Evolutionary conservation across 106 monocot genomes (phyloP), one percentile per base, ranked within the genome.

Genomic region (Allium sativum): DNA sequence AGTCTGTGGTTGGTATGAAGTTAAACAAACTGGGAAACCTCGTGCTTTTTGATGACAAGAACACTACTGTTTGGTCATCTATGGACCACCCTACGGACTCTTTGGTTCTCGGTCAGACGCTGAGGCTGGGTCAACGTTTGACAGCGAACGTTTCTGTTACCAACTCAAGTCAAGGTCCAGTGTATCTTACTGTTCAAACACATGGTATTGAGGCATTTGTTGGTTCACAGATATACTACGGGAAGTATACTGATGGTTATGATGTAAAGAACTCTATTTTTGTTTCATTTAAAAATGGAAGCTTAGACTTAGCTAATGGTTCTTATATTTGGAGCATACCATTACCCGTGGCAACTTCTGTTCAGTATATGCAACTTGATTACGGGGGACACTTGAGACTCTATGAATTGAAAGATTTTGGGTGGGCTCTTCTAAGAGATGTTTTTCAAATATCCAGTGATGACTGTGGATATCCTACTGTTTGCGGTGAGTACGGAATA

Each of bases 181-280:
- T n/a, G n/a, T n/a, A n/a, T 45, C 86, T 18, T 86, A 82, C 86
- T 70, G 80, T 1, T 69, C 86, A 53, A 91, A 91, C 53, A 21
- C 42, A 56, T 18, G 62, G 53, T 0, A 31, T 74, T n/a, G 48
- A 53, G 9, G 74, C 67, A 1, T 82, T 45, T 40, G 58, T 68
- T 7, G 56, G 65, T 31, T 70, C 76, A 16, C 68, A 75, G 7
- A 42, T 68, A 12, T 58, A 58, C 11, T 58, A 40, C 13, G 5
- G 17, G 42, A 40, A 0, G 4, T 1, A 10, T 8, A 18, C 9
- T 0, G 40, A 7, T 12, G 8, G 12, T 12, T 53, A 15, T 5
- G 42, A 18, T 20, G 8, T 0, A 14, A 64, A 21, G 14, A 52
- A 72, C 10, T 15, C 61, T 0, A 53, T 58, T 7, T 58, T 60